Evolutionary conservation across 352 stramenopile species (phyloP), one percentile per base, ranked within the genome.

Genomic region (Globisporangium spinosum): DNA sequence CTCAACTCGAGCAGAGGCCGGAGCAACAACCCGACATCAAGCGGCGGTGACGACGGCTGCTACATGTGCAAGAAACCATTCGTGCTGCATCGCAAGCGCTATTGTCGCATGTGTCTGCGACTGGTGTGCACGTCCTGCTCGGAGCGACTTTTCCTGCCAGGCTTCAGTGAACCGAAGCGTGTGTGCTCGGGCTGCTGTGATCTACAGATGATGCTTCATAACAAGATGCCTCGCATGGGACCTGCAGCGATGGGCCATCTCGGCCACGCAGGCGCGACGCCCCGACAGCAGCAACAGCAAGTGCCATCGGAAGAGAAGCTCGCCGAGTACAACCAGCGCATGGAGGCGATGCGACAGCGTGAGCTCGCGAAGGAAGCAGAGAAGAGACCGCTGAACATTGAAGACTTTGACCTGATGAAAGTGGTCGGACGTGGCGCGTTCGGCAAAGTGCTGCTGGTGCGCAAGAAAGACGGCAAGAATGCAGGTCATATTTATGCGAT

Each of bases 361-460:
- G 89, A 96, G 68, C 51, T 87, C 17, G 80, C 76, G 0, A 88
- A 89, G 71, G 83, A 93, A 63, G 83, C 85, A 1, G 85, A 91
- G 69, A 83, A 82, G 40, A 69, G 72, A 12, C 89, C 89, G 2
- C 63, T 98, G 38, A 77, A 69, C 43, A 98, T 98, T 65, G 85
- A 95, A 3, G 96, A 98, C 76, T 98, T 98, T 72, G 90, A 98
- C 65, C 68, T 98, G 38, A 78, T 98, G 25, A 98, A 98, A 70
- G 94, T 98, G 10, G 90, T 99, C 12, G 96, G 96, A 17, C 97
- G 97, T 57, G 96, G 96, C 54, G 91, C 93, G 2, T 99, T 98
- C 61, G 96, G 96, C 38, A 99, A 99, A 75, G 94, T 98, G 43
- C 78, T 98, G 69, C 72, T 98, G 6, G 96, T 98, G 17, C 83